Conservation (phyloP, 257 asterid species). For the Voacanga thouarsii region DNA sequence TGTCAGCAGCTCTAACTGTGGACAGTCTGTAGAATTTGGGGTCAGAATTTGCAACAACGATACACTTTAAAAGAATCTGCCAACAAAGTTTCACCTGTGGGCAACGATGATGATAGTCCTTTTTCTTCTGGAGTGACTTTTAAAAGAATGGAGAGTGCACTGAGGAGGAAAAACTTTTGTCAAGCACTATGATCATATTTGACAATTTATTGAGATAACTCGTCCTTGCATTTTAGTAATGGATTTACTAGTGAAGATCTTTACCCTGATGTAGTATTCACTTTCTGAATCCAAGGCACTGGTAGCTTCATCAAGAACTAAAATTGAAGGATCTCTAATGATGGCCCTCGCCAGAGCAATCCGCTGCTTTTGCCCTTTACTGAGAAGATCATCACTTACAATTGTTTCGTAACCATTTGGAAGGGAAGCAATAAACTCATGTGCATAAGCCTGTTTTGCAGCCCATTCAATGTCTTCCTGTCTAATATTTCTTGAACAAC, state of each 20-base stretch:
- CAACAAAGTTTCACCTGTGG: conserved; percentile 49
- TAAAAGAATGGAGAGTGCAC: conserved; percentile 45
- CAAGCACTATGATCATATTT: not conserved
- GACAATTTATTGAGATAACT: not conserved
- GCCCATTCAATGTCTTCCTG: conserved; percentile 83
- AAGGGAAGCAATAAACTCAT: conserved; percentile 67
- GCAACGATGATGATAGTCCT: conserved; percentile 79
- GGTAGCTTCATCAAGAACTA: conserved; percentile 62
- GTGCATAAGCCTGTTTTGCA: conserved; percentile 89
- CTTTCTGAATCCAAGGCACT: conserved; percentile 77
- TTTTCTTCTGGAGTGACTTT: conserved; percentile 49
- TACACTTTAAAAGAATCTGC: not conserved
- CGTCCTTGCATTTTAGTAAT: not conserved
- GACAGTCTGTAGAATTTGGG: conserved; percentile 60
- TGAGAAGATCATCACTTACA: conserved; percentile 89
- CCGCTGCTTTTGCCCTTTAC: conserved; percentile 82
- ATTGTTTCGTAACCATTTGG: conserved; percentile 88
- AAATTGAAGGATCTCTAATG: conserved; percentile 51
- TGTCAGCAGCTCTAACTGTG: conserved; percentile 83
- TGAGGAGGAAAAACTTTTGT: not conserved
- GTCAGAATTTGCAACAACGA: not conserved
- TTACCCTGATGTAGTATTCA: conserved; percentile 89
- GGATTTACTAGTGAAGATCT: not conserved
- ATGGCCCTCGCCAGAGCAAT: conserved; percentile 71
- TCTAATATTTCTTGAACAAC: conserved; percentile 63